Evolutionary conservation across 306 rosid genomes (phyloP).

Genomic region (Carpinus fangiana): DNA sequence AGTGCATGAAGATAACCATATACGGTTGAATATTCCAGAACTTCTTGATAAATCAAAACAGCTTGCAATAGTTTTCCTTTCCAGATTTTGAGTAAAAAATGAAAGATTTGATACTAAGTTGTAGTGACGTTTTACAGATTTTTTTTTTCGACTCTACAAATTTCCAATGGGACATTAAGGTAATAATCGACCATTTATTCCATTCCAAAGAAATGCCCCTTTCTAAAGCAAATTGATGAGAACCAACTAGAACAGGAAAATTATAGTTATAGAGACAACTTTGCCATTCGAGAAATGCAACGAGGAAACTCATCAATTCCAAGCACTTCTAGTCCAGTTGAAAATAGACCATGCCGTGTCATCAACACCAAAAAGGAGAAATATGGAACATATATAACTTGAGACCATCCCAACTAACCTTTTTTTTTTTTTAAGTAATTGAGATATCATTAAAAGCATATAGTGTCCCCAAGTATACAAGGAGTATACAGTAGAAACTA

Average conservation of each 20-base stretch:
- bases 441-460: too few species aligned
- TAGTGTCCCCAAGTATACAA: too few species aligned
- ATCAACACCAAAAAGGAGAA: not conserved
- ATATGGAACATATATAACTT: not conserved
- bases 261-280: not conserved
- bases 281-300: not conserved
- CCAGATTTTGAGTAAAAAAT: not conserved
- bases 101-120: not conserved
- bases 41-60: not conserved
- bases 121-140: too few species aligned
- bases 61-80: not conserved
- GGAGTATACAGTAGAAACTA: too few species aligned
- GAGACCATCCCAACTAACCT: not conserved
- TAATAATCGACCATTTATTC: not conserved
- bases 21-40: not conserved
- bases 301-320: not conserved
- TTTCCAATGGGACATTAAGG: not conserved
- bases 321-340: not conserved
- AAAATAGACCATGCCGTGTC: not conserved
- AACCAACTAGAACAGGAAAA: not conserved
- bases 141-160: not conserved
- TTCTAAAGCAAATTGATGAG: not conserved
- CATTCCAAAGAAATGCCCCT: not conserved
- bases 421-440: too few species aligned
- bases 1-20: not conserved